Conservation (phyloP, 768 basidiomycete genomes). For the Hemileccinum rubropunctum region DNA sequence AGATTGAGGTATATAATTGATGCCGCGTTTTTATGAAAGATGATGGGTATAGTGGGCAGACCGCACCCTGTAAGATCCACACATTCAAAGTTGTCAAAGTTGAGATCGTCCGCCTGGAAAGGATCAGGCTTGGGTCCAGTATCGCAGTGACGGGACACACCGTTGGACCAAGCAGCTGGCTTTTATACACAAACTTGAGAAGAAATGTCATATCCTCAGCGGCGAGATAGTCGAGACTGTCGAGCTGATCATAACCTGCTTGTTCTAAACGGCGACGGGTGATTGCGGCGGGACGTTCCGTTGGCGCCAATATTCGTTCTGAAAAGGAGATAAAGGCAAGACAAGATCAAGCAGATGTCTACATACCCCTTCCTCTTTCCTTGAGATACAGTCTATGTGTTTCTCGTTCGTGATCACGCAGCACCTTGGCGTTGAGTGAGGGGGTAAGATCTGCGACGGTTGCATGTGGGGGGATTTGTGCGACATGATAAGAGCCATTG, state of each 20-base stretch:
- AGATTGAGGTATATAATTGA: slow-evolving; percentile 83
- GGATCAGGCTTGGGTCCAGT: background rate
- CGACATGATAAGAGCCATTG: slow-evolving; percentile 69
- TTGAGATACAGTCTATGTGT: slow-evolving; percentile 70
- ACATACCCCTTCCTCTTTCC: slow-evolving; percentile 72
- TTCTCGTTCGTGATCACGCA: slow-evolving; percentile 49
- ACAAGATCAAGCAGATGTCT: background rate
- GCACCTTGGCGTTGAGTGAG: slow-evolving; percentile 56
- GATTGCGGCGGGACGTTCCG: slow-evolving; percentile 83
- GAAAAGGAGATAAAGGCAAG: slow-evolving; percentile 1
- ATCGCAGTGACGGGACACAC: slow-evolving; percentile 38
- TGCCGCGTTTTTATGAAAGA: slow-evolving; percentile 80
- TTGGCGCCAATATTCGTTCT: slow-evolving; percentile 83
- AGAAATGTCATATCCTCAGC: slow-evolving; percentile 81
- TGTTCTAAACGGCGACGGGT: slow-evolving; percentile 81
- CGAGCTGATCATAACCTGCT: slow-evolving; percentile 82
- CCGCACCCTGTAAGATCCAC: slow-evolving; percentile 81
- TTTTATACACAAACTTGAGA: slow-evolving; percentile 88
- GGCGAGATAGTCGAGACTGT: slow-evolving; percentile 74
- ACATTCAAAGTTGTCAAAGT: slow-evolving; percentile 66
- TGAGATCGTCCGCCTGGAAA: slow-evolving; percentile 68
- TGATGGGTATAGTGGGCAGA: slow-evolving; percentile 85
- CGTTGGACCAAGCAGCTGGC: slow-evolving; percentile 59
- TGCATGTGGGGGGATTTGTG: slow-evolving; percentile 57
- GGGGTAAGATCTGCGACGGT: slow-evolving; percentile 69